Evolutionary conservation across 169 alveolate species (phyloP).

Genomic region (Eimeria sp.): DNA sequence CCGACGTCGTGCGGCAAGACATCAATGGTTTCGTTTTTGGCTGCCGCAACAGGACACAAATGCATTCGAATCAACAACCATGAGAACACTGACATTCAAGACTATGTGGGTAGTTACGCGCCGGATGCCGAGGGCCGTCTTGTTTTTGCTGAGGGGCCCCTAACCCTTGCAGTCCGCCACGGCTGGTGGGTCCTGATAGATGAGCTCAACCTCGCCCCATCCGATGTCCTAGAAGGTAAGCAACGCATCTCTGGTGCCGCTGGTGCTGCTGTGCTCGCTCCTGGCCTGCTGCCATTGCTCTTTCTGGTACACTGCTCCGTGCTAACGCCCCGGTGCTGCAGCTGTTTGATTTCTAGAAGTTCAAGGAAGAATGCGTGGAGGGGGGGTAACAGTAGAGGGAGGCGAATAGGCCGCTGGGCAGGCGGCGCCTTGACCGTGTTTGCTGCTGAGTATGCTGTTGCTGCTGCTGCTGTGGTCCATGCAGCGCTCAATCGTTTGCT

Average conservation of each 20-base stretch:
- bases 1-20: constrained; percentile 99
- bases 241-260: background rate
- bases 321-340: background rate
- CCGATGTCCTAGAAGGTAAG: constrained; percentile 97
- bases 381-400: too few relatives aligned
- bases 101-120: constrained; percentile 98
- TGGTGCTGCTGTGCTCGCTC: background rate
- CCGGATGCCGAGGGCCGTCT: constrained; percentile 93
- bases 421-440: background rate
- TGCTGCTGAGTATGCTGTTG: background rate
- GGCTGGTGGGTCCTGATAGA: constrained; percentile 99
- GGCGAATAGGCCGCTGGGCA: background rate
- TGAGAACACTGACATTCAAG: constrained; percentile 99
- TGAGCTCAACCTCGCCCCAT: constrained; percentile 99
- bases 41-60: constrained; percentile 96
- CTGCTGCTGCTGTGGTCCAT: constrained; percentile 39
- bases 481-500: constrained; percentile 98
- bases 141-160: constrained; percentile 98
- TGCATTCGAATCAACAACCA: constrained; percentile 99
- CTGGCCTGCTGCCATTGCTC: constrained; percentile 89
- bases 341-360: background rate
- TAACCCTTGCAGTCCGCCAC: constrained; percentile 98
- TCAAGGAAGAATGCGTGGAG: background rate
- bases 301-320: background rate
- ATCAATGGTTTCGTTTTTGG: constrained; percentile 97